Base-by-base conservation (phyloP, 2,329 filamentous ascomycete species). In the Camillea tinctor region DNA sequence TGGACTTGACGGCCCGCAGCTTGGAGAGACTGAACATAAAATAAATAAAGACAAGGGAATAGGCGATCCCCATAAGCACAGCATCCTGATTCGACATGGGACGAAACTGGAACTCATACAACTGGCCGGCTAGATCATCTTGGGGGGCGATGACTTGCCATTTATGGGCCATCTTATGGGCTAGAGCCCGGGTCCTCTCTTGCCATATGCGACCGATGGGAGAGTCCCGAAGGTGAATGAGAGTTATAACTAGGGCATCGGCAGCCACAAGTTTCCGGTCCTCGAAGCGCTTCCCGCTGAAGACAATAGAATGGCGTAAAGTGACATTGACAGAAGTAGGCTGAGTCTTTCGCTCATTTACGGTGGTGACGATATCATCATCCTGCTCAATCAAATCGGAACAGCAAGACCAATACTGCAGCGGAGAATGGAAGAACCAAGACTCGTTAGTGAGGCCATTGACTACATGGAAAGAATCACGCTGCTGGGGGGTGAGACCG, bases 371-470 rank as follows among this genome's bases (percentile, higher is more conserved):
- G 13, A 93, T 81, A 69, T 93, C 81, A 0, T 72, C 57, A 68
- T 94, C 91, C 17, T 75, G 72, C 23, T 82, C 72, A 54, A 94
- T 84, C 6, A 74, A 75, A 1, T 84, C 80, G 5, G 77, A 70
- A n/a, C 81, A 90, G 71, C 88, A 90, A 61, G 86, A 83, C 91
- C 91, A 94, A 73, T 93, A 93, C 73, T 92, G 87, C 57, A 94
- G 76, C 1, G 91, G 90, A n/a, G 91, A 93, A 68, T 93, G 90
- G 69, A 91, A 91, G 66, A 91, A 90, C 89, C 89, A 92, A 3
- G 86, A 86, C 66, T 86, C 77, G 64, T 86, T 83, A 3, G 81
- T 85, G 36, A 86, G 73, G 15, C 84, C 85, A 68, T 88, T 87
- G 65, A 80, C 77, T 55, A 85, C 81, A 68, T 88, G 86, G 23